Percentiles rank a stretch among this genome's conserved stretches.
Conservation (phyloP, 805 yeast genomes). For the Zygosaccharomyces rouxii region DNA sequence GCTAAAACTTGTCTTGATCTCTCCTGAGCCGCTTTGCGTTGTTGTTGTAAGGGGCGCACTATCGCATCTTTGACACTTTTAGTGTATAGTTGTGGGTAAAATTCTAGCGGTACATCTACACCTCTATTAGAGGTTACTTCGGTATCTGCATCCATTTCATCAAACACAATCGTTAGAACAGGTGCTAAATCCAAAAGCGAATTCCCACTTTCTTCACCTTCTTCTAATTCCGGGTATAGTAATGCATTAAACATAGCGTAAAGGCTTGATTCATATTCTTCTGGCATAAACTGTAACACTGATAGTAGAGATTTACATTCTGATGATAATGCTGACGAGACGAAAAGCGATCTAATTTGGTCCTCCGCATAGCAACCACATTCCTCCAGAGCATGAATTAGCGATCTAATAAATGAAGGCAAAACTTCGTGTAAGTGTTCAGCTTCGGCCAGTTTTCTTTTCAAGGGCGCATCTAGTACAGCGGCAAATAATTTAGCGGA, state of each 20-base stretch:
- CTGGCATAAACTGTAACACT: constrained; percentile 33
- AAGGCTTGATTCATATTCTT: constrained; percentile 31
- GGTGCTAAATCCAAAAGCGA: constrained; percentile 29
- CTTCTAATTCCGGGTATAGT: constrained; percentile 24
- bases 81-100: constrained; percentile 34
- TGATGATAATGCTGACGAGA: constrained; percentile 30
- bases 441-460: constrained; percentile 17
- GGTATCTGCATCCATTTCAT: constrained; percentile 30
- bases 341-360: constrained; percentile 18
- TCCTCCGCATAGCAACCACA: constrained; percentile 18
- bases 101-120: constrained; percentile 32
- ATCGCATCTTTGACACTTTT: constrained; percentile 26
- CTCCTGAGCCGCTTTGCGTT: constrained; percentile 21
- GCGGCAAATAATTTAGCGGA: constrained; percentile 21
- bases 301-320: constrained; percentile 20
- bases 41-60: constrained; percentile 23
- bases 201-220: constrained; percentile 20
- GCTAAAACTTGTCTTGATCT: constrained; percentile 18
- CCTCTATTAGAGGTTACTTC: constrained; percentile 24
- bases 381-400: constrained; percentile 21
- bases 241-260: constrained; percentile 34
- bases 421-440: constrained; percentile 32
- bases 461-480: constrained; percentile 21
- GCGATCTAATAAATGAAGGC: constrained; percentile 28
- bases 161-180: constrained; percentile 30